Percentiles rank a stretch among this genome's conserved stretches.
phyloP scores from a whole-genome alignment of 2,329 filamentous ascomycete genomes.

The Escovopsis sp. region DNA sequence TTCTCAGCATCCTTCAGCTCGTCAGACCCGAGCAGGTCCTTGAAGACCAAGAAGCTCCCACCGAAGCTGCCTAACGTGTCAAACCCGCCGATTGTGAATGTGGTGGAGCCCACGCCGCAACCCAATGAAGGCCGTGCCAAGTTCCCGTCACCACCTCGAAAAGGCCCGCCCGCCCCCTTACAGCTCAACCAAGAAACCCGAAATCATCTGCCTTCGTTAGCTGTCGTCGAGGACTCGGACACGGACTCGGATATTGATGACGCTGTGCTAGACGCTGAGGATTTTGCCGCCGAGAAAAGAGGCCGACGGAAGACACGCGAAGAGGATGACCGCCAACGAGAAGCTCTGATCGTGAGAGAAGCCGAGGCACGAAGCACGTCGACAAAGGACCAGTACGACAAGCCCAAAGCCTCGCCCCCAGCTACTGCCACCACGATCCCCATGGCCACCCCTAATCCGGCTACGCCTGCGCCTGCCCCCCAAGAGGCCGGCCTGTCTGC shows the following conservation, averaged over 20 bases:
- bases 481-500: slow-evolving; percentile 27
- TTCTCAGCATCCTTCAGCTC: slow-evolving; percentile 42
- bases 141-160: slow-evolving; percentile 53
- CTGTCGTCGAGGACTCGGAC: slow-evolving; percentile 41
- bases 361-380: slow-evolving; percentile 58
- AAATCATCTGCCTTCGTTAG: slow-evolving; percentile 9
- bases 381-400: slow-evolving; percentile 48
- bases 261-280: slow-evolving; percentile 48
- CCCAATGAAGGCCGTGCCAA: slow-evolving; percentile 31
- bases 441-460: slow-evolving; percentile 7
- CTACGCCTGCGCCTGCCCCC: slow-evolving; percentile 18
- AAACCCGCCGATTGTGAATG: slow-evolving; percentile 23
- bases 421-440: slow-evolving; percentile 23
- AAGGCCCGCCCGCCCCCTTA: slow-evolving; percentile 72
- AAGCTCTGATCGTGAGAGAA: slow-evolving; percentile 50
- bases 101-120: slow-evolving; percentile 29
- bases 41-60: slow-evolving; percentile 31
- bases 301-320: slow-evolving; percentile 74
- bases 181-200: slow-evolving; percentile 36
- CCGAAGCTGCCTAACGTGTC: slow-evolving; percentile 29
- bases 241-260: slow-evolving; percentile 74
- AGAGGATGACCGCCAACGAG: slow-evolving; percentile 70
- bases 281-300: slow-evolving; percentile 44
- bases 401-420: slow-evolving; percentile 13
- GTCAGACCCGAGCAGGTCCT: slow-evolving; percentile 30